These are phyloP conservation scores for Boletus reticulatus DNA, from an alignment of 768 basidiomycete species.

Conservation along the genomic window DNA sequence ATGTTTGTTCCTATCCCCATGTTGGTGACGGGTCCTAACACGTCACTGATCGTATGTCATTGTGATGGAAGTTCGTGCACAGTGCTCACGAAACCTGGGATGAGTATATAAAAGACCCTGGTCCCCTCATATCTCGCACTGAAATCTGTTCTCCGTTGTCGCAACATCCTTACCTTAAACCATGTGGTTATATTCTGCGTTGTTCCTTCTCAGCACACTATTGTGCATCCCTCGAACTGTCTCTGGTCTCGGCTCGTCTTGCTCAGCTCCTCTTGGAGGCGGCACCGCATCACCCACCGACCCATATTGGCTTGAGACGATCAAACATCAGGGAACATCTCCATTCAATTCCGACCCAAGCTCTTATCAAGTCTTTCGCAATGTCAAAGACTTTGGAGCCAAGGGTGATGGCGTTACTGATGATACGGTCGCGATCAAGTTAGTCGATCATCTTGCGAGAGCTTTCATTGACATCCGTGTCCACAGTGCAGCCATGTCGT, in stretches of 20 bases:
- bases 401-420: constrained; percentile 66
- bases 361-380: constrained; percentile 69
- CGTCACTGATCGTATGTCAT: neutral
- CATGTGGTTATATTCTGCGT: constrained; percentile 8
- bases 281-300: constrained; percentile 42
- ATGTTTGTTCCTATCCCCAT: neutral
- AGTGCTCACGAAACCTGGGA: neutral
- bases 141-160: neutral
- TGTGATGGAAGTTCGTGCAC: neutral
- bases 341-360: constrained; percentile 55
- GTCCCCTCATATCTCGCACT: neutral
- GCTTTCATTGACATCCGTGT: constrained; percentile 4
- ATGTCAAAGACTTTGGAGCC: constrained; percentile 63
- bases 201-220: constrained; percentile 11
- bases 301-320: constrained; percentile 69
- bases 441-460: neutral
- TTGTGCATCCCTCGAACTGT: neutral
- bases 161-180: neutral
- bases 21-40: neutral
- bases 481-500: constrained; percentile 58
- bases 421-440: constrained; percentile 78
- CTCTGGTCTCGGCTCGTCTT: constrained; percentile 45
- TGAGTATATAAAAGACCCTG: constrained; percentile 17
- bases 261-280: constrained; percentile 41
- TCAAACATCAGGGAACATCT: constrained; percentile 69